Percentiles rank a stretch among this genome's conserved stretches.
Evolutionary conservation across 306 rosid species (phyloP).

Genomic region (Pyrus bretschneideri): DNA sequence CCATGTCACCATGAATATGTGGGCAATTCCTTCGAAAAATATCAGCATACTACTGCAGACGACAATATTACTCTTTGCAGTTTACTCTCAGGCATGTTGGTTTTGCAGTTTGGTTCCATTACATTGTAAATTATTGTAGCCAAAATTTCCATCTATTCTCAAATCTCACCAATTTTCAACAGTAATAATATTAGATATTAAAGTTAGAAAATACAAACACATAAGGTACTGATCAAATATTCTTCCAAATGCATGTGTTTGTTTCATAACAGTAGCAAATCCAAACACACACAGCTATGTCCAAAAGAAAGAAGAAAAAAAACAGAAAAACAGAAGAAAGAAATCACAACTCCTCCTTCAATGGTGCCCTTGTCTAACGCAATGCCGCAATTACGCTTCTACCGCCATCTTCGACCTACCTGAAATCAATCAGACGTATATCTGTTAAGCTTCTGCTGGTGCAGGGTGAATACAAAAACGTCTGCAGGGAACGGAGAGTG

Average conservation of each 20-base stretch:
- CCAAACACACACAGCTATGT: not conserved
- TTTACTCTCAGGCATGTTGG: too few relatives aligned
- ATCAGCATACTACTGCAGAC: not conserved
- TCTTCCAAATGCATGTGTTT: not conserved
- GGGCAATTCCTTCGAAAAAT: too few relatives aligned
- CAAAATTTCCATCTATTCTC: not conserved
- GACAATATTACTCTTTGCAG: too few relatives aligned
- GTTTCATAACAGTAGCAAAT: not conserved
- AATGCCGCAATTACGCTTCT: not conserved
- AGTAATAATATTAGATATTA: not conserved
- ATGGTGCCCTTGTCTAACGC: not conserved
- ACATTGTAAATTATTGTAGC: too few relatives aligned
- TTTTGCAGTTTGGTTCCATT: too few relatives aligned
- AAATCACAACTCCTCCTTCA: not conserved
- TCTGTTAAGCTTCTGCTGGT: not conserved
- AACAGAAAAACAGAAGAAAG: not conserved
- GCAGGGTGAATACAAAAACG: not conserved
- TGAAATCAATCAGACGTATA: not conserved
- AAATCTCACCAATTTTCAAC: not conserved
- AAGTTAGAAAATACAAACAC: not conserved
- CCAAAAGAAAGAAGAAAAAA: not conserved
- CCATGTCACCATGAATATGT: too few relatives aligned
- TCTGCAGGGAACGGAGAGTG: not conserved
- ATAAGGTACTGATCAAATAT: not conserved
- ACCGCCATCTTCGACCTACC: not conserved